Base-by-base conservation (phyloP, 2,329 filamentous ascomycete genomes). In the Plectosphaerella plurivora region DNA sequence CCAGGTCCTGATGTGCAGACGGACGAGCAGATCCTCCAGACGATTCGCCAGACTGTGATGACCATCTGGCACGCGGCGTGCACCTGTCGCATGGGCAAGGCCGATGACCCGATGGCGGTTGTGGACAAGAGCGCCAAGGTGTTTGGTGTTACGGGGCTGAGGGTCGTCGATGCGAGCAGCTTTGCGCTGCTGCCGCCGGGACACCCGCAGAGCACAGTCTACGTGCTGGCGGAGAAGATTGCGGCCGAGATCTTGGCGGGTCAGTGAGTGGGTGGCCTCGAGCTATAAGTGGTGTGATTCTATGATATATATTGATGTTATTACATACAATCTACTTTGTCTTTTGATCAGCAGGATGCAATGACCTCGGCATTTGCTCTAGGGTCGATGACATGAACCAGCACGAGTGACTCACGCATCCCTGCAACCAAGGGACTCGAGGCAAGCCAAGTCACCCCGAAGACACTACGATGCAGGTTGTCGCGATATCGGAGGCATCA, bases 11-110 rank as follows among this genome's bases (percentile, higher is more conserved):
- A 69, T 24, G 57, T 72, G 20, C 56, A 68, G 33, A 71, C 69
- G 0, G 74, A 80, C 53, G 67, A 58, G 22, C 61, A 77, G 51
- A 72, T 81, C 11, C 50, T 52, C 22, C 28, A 46, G 8, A 45
- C 33, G 15, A 54, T 54, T 12, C 45, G 53, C 16, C 37, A 28
- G 6, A 52, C 39, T 14, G 45, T 54, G 24, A 49, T 52, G 50
- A 28, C 53, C 3, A 50, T 54, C 5, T 46, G 47, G 46, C 53
- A 54, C 33, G 50, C 46, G 20, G 48, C 53, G 0, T 54, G 53
- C 41, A 54, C 53, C 12, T 16, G 37, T 51, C 22, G 51, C 49
- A 68, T 68, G 64, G 65, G 65, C 9, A 62, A 59, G 49, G 45
- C 44, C 2, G 57, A 57, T 12, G 66, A 69, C 50, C 54, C 56